phyloP scores from a whole-genome alignment of 1,139 yeast genomes.

The Lodderomyces orthopsilosis region DNA sequence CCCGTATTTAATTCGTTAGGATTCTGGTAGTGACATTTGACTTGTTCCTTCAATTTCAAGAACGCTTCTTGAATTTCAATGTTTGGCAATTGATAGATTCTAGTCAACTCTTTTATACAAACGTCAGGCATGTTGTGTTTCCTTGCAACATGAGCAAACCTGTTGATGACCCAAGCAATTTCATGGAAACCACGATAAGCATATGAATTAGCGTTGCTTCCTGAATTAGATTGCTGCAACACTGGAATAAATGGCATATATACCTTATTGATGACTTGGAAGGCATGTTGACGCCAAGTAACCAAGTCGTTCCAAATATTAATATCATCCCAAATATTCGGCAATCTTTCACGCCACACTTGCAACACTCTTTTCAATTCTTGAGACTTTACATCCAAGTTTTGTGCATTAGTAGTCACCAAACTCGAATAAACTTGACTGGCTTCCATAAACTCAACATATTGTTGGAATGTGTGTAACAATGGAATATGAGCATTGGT shows the following conservation, averaged over 20 bases:
- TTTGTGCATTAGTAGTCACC: slow-evolving; percentile 87
- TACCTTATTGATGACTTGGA: slow-evolving; percentile 92
- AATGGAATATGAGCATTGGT: slow-evolving; percentile 87
- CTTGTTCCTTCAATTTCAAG: slow-evolving; percentile 92
- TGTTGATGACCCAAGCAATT: slow-evolving; percentile 97
- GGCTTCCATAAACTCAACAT: slow-evolving; percentile 97
- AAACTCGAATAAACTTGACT: slow-evolving; percentile 89
- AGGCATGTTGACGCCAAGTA: slow-evolving; percentile 98
- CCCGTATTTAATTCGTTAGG: slow-evolving; percentile 87
- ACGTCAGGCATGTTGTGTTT: slow-evolving; percentile 97
- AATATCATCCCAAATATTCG: slow-evolving; percentile 96
- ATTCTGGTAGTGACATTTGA: slow-evolving; percentile 94
- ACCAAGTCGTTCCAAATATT: slow-evolving; percentile 97
- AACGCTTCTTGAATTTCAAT: slow-evolving; percentile 98
- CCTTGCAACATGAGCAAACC: slow-evolving; percentile 98
- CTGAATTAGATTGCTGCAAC: slow-evolving; percentile 70
- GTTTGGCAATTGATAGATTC: slow-evolving; percentile 93
- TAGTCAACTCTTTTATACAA: slow-evolving; percentile 86
- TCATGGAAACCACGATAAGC: slow-evolving; percentile 98
- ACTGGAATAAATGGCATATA: slow-evolving; percentile 92
- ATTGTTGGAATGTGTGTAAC: slow-evolving; percentile 93
- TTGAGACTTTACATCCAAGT: slow-evolving; percentile 87
- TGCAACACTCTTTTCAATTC: slow-evolving; percentile 91
- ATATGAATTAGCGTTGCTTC: slow-evolving; percentile 78
- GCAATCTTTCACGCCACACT: slow-evolving; percentile 97